These are phyloP conservation scores for Chlorella variabilis DNA, from an alignment of 163 green algal genomes.

Conservation along the genomic window DNA sequence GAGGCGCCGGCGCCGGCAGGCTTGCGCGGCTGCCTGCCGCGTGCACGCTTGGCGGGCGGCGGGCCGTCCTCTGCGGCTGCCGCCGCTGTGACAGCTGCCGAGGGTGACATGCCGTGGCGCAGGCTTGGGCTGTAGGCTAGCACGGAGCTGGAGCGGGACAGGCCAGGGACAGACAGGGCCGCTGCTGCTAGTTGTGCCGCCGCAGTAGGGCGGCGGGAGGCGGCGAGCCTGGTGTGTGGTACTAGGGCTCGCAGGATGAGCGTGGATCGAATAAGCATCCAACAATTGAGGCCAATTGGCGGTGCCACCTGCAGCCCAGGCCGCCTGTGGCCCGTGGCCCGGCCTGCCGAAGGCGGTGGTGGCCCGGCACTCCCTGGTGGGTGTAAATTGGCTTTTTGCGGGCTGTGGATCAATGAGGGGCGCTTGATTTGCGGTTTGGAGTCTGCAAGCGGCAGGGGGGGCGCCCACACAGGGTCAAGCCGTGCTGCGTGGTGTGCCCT, in stretches of 20 bases:
- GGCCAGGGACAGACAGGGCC: neutral
- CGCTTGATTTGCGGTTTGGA: too few relatives aligned
- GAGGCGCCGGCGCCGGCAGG: too few relatives aligned
- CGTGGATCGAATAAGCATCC: neutral
- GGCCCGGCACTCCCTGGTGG: too few relatives aligned
- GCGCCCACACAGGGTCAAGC: too few relatives aligned
- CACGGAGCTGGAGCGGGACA: neutral
- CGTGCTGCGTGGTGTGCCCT: too few relatives aligned
- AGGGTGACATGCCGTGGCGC: neutral
- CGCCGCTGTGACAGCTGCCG: neutral
- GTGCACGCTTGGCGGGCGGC: neutral
- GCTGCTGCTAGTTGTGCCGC: neutral
- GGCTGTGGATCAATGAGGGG: too few relatives aligned
- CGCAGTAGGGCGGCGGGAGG: neutral
- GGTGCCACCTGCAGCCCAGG: too few relatives aligned
- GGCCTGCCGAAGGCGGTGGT: too few relatives aligned
- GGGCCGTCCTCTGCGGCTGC: neutral
- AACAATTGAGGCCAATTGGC: too few relatives aligned
- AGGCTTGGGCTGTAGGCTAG: neutral
- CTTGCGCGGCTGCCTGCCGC: neutral
- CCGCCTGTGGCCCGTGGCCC: too few relatives aligned
- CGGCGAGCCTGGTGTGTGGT: neutral
- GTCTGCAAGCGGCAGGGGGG: too few relatives aligned
- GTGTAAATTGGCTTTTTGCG: too few relatives aligned
- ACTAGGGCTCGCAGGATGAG: neutral